Base-by-base conservation (phyloP, 2,329 filamentous ascomycete species). In the Trichophaea hybrida region DNA sequence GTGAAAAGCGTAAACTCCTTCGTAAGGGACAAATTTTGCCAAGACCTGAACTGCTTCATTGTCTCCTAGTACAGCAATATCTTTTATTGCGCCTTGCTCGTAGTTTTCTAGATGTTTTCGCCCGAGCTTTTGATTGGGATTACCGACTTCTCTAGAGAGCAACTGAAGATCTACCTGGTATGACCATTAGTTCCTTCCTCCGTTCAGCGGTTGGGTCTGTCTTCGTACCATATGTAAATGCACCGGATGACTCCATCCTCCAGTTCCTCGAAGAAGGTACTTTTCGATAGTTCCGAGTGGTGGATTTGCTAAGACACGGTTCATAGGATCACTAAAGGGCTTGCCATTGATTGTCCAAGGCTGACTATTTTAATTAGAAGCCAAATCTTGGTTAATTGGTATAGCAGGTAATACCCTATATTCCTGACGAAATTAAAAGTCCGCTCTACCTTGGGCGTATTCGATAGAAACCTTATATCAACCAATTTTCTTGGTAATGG, bases 51-150 rank as follows among this genome's bases (percentile, higher is more conserved):
- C 76, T 0, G 71, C 74, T 70, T 82, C 79, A 12, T 75, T 74
- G 0, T 69, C 69, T 6, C 74, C 76, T 1, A 82, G 71, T 72
- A 77, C 77, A 2, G 80, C 78, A 1, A 80, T 76, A 63, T 82
- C 80, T 68, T 82, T 82, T 17, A 80, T 73, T 0, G 77, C 78
- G 0, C 73, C 75, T 1, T 72, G 70, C 69, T 82, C 80, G 63
- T 82, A 82, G 0, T 76, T 73, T 58, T 73, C 66, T 3, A 81
- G 73, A 12, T 66, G 67, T 1, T 74, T 72, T 17, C 72, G 69
- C 8, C 74, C 74, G 33, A 8, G 75, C 76, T 0, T 69, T 73
- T n/a, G 79, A 76, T 5, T 70, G 5, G 44, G 44, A 49, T 49
- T 49, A 8, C 44, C 44, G 72, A 15, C 80, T 64, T 37, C 82